Conservation (phyloP, 2,329 filamentous ascomycete genomes). For the Colletotrichum neosansevieriae region DNA sequence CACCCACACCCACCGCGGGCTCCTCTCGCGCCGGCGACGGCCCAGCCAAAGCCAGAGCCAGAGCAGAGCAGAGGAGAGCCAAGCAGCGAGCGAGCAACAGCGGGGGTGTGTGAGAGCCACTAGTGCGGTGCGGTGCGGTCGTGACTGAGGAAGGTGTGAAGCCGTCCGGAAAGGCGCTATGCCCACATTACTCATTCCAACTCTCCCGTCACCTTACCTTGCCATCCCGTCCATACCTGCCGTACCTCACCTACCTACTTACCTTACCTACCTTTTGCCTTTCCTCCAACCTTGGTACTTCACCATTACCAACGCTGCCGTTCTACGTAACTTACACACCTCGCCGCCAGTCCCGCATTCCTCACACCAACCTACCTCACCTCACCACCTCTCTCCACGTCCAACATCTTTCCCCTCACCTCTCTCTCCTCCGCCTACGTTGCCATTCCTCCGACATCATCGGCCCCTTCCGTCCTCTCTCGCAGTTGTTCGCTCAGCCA, state of each 20-base stretch:
- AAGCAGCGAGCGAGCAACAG: constrained; percentile 11
- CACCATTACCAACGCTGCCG: constrained; percentile 17
- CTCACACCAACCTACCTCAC: constrained; percentile 13
- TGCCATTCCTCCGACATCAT: constrained; percentile 31
- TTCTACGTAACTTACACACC: constrained; percentile 15
- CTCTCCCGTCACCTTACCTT: constrained; percentile 30
- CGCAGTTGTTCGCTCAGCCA: constrained; percentile 46
- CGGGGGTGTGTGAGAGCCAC: constrained; percentile 15
- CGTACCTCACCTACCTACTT: constrained; percentile 5
- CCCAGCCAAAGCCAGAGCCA: no score
- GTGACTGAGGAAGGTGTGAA: constrained; percentile 19
- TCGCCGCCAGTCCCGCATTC: no score
- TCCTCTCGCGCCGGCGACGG: no score
- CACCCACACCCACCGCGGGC: neutral
- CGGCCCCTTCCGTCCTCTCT: constrained; percentile 30
- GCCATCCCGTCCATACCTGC: constrained; percentile 20
- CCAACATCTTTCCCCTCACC: constrained; percentile 19
- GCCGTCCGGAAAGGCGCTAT: constrained; percentile 35
- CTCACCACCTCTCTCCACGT: constrained; percentile 7
- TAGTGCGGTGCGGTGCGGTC: neutral
- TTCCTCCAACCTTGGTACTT: constrained; percentile 15
- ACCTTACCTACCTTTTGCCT: constrained; percentile 3
- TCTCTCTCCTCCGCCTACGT: constrained; percentile 42
- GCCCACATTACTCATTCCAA: constrained; percentile 38
- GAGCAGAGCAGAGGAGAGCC: neutral